Conservation (phyloP, 2,329 filamentous ascomycete genomes). For the Aspergillus hortae region DNA sequence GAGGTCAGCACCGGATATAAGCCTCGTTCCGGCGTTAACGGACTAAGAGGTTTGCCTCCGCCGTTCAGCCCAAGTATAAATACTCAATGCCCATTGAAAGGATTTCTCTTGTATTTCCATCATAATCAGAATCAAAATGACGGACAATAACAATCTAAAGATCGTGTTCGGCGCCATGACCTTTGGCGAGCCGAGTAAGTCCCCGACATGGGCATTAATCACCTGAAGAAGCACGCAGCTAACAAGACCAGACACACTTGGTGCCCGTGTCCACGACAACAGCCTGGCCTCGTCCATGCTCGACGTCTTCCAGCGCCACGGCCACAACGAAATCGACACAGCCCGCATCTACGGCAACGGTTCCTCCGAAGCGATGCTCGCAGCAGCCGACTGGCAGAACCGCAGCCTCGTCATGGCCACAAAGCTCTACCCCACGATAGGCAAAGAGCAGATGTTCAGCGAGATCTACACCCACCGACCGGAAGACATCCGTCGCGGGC, state of each 20-base stretch:
- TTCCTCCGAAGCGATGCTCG: constrained; percentile 37
- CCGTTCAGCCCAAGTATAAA: too few species aligned
- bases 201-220: background rate
- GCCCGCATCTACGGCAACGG: constrained; percentile 23
- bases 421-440: constrained; percentile 36
- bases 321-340: constrained; percentile 27
- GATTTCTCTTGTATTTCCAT: too few species aligned
- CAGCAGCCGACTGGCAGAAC: constrained; percentile 25
- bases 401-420: constrained; percentile 42
- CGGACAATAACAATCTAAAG: background rate
- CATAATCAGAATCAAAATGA: background rate
- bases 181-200: constrained; percentile 3
- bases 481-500: constrained; percentile 27
- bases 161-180: constrained; percentile 6
- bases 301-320: constrained; percentile 21
- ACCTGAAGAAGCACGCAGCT: background rate
- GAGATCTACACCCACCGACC: constrained; percentile 25
- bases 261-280: background rate
- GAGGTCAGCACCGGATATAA: too few species aligned
- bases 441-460: background rate
- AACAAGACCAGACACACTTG: background rate
- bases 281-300: constrained; percentile 4
- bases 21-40: too few species aligned
- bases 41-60: too few species aligned
- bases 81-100: too few species aligned